phyloP scores from a whole-genome alignment of 2,329 filamentous ascomycete species.

The Bipolaris zeicola region DNA sequence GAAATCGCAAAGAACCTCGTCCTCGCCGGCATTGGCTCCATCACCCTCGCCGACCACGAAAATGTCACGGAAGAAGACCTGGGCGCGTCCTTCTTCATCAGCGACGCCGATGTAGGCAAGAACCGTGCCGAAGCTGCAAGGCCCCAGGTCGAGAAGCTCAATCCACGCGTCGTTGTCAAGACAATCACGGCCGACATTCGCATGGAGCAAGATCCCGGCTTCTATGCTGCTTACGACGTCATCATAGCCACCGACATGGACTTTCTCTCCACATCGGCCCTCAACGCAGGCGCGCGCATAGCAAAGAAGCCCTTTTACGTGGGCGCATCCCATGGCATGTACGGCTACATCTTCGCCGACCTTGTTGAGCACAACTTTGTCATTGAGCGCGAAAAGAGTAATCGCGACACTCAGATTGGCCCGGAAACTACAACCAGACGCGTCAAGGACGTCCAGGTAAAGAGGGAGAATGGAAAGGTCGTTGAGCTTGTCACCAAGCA shows the following conservation, averaged over 20 bases:
- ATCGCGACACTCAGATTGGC: conserved; percentile 64
- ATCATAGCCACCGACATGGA: conserved; percentile 89
- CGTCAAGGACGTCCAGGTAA: conserved; percentile 73
- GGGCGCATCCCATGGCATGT: conserved; percentile 83
- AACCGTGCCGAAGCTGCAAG: conserved; percentile 84
- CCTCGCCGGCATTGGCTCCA: conserved; percentile 85
- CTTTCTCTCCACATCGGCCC: conserved; percentile 72
- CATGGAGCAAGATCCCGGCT: conserved; percentile 67
- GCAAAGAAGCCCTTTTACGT: conserved; percentile 85
- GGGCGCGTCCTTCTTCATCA: conserved; percentile 72
- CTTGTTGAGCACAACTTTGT: conserved; percentile 89
- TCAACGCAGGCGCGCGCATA: conserved; percentile 86
- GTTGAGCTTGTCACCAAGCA: conserved; percentile 90
- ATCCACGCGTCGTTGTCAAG: conserved; percentile 81
- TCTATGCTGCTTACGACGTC: conserved; percentile 80
- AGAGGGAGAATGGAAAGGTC: conserved; percentile 63
- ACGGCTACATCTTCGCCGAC: conserved; percentile 94
- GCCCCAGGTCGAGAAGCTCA: conserved; percentile 80
- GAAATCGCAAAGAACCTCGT: conserved; percentile 98
- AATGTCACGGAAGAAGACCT: conserved; percentile 78
- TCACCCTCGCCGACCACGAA: conserved; percentile 85
- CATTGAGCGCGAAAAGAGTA: conserved; percentile 80
- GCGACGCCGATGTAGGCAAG: conserved; percentile 72
- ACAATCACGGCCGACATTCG: conserved; percentile 70
- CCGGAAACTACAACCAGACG: conserved; percentile 79